Evolutionary conservation across 208 protist species (phyloP).

Genomic region (Porcisia hertigi): DNA sequence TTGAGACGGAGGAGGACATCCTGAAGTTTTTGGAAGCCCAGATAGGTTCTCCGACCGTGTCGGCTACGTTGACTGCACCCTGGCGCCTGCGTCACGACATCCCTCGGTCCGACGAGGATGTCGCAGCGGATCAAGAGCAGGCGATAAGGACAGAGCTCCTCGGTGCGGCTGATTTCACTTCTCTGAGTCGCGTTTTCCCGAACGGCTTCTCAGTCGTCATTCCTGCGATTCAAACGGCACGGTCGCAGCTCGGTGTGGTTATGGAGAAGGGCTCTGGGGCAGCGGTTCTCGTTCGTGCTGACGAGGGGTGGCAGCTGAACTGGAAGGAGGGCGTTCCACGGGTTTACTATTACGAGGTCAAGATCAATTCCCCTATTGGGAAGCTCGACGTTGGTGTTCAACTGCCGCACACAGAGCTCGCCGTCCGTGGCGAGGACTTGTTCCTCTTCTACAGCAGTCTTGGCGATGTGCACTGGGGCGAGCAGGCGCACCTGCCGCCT

Average conservation of each 20-base stretch:
- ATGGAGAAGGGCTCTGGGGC: slow-evolving; percentile 65
- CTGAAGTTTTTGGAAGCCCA: slow-evolving; percentile 59
- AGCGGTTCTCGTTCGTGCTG: slow-evolving; percentile 70
- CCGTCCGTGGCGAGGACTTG: slow-evolving; percentile 38
- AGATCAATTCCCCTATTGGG: slow-evolving; percentile 40
- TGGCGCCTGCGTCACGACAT: slow-evolving; percentile 43
- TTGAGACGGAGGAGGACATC: slow-evolving; percentile 47
- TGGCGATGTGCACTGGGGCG: slow-evolving; percentile 50
- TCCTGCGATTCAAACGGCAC: slow-evolving; percentile 60
- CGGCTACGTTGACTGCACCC: slow-evolving; percentile 45
- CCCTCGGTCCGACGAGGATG: slow-evolving; percentile 10
- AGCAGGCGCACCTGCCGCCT: slow-evolving; percentile 38
- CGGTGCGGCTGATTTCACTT: slow-evolving; percentile 60
- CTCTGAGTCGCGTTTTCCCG: slow-evolving; percentile 70
- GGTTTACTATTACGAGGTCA: slow-evolving; percentile 90
- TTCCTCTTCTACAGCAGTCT: slow-evolving; percentile 69
- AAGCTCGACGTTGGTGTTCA: slow-evolving; percentile 49
- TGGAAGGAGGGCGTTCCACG: slow-evolving; percentile 77
- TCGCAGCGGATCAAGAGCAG: slow-evolving; percentile 35
- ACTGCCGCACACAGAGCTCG: slow-evolving; percentile 23
- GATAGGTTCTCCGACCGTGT: slow-evolving; percentile 59
- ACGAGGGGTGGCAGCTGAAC: slow-evolving; percentile 79
- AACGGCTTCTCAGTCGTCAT: slow-evolving; percentile 87
- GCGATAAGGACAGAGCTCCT: slow-evolving; percentile 54
- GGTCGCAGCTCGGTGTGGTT: slow-evolving; percentile 59